These are phyloP conservation scores for Ochetophila trinervis DNA, from an alignment of 306 rosid species.

Conservation along the genomic window DNA sequence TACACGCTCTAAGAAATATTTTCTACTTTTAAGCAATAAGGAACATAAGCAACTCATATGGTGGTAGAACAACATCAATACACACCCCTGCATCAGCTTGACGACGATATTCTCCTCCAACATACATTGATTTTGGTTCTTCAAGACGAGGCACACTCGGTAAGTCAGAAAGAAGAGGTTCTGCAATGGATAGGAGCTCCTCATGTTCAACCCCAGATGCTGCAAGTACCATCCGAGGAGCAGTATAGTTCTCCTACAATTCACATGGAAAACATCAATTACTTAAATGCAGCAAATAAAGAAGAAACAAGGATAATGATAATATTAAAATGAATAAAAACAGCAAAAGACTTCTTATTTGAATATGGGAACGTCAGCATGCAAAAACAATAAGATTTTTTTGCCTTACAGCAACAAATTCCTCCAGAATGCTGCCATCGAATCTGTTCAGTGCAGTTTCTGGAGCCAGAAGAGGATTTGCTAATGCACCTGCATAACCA, in stretches of 20 bases:
- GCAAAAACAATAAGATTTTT: slow-evolving; percentile 2
- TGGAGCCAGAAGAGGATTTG: slow-evolving; percentile 89
- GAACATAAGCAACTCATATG: not conserved
- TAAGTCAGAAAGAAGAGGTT: slow-evolving; percentile 87
- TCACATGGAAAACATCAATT: slow-evolving; percentile 22
- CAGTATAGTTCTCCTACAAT: slow-evolving; percentile 90
- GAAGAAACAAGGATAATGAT: not conserved
- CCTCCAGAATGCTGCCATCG: slow-evolving; percentile 63
- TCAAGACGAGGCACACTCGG: slow-evolving; percentile 43
- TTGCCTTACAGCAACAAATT: slow-evolving; percentile 77
- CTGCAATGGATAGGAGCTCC: slow-evolving; percentile 76
- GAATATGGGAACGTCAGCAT: slow-evolving; percentile 23
- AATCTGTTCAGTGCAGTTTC: slow-evolving; percentile 65
- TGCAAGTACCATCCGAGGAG: slow-evolving; percentile 93
- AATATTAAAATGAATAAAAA: not conserved
- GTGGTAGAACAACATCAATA: slow-evolving; percentile 1
- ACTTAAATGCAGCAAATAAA: slow-evolving; percentile 14
- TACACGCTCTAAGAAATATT: not conserved
- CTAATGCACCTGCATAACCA: slow-evolving; percentile 89
- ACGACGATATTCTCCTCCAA: slow-evolving; percentile 92
- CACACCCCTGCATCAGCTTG: slow-evolving; percentile 80
- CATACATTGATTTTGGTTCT: slow-evolving; percentile 74
- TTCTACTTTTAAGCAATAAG: not conserved
- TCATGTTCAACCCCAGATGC: slow-evolving; percentile 92
- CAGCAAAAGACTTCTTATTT: not conserved